Evolutionary conservation across 164 flowering plant genomes (phyloP).

Genomic region (Vitis rupestris): DNA sequence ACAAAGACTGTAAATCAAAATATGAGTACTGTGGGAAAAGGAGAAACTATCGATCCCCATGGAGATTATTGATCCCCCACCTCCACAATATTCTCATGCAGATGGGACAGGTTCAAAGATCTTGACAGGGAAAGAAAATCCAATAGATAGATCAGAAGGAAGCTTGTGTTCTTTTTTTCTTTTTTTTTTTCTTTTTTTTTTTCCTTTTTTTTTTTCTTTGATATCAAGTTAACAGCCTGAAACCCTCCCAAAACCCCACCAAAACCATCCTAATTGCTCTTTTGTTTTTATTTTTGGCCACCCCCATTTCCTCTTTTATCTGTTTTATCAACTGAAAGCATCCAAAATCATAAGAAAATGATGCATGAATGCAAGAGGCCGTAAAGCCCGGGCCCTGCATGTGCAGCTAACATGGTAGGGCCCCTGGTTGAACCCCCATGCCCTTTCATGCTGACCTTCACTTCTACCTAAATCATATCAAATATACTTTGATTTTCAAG

Average conservation of each 20-base stretch:
- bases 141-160: not conserved
- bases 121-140: not conserved
- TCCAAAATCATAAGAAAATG: slow-evolving; percentile 13
- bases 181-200: no score
- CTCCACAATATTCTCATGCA: not conserved
- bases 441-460: not conserved
- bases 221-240: no score
- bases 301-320: not conserved
- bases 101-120: slow-evolving; percentile 2
- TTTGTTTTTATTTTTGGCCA: not conserved
- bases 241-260: not conserved
- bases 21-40: no score
- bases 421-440: slow-evolving; percentile 7
- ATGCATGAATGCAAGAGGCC: slow-evolving; percentile 18
- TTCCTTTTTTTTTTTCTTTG: not conserved
- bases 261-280: not conserved
- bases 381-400: slow-evolving; percentile 33
- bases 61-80: not conserved
- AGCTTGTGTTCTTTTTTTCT: not conserved
- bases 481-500: no score
- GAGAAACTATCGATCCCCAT: no score
- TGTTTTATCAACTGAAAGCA: not conserved
- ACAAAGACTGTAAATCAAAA: no score
- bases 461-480: not conserved
- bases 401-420: slow-evolving; percentile 56